Conservation (phyloP, 176 grass and related monocot genomes). For the Echinochloa phyllopogon region DNA sequence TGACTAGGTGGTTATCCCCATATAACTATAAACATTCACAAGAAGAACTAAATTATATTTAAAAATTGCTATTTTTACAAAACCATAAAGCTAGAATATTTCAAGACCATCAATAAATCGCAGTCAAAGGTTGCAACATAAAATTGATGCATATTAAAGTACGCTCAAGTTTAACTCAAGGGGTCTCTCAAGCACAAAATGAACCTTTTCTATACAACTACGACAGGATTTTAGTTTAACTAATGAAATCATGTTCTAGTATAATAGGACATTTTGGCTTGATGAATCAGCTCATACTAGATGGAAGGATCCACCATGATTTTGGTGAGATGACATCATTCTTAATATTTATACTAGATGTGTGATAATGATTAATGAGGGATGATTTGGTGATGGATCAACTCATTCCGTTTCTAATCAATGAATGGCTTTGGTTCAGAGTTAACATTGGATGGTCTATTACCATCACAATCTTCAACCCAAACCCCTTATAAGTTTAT, state of each 20-base stretch:
- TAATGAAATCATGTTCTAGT: background rate
- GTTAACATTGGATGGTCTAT: background rate
- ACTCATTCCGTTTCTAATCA: background rate
- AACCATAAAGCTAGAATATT: background rate
- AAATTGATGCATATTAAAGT: background rate
- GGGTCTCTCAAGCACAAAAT: background rate
- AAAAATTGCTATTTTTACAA: background rate
- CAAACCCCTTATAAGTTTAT: background rate
- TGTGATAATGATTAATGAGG: background rate
- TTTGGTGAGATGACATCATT: background rate
- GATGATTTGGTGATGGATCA: background rate
- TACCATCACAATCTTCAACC: background rate
- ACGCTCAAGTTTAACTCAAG: background rate
- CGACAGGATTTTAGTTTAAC: background rate
- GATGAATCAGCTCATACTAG: background rate
- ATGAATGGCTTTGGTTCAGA: background rate
- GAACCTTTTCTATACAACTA: constrained; percentile 1
- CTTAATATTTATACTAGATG: background rate
- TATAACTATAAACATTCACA: background rate
- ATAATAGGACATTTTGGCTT: background rate
- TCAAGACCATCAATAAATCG: background rate
- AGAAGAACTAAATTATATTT: background rate
- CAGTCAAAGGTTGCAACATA: background rate
- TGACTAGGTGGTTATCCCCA: background rate
- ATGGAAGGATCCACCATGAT: background rate